Conservation (phyloP, 306 rosid species). For the Quercus wislizeni region DNA sequence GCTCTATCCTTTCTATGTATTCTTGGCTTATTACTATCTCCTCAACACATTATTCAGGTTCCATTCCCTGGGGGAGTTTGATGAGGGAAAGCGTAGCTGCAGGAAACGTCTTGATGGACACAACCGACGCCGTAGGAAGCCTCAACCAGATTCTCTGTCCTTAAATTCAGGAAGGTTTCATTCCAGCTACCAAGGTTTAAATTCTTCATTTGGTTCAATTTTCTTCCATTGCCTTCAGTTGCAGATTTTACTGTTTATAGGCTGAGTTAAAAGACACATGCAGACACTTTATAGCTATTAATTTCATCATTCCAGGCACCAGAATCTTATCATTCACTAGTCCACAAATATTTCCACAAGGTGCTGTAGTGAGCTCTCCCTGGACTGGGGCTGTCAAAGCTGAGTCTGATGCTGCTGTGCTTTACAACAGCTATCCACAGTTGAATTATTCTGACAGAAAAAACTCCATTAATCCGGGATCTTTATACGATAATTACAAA, state of each 20-base stretch:
- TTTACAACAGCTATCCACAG: constrained; percentile 13
- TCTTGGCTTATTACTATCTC: not conserved
- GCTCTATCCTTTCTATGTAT: not conserved
- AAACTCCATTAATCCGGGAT: constrained; percentile 9
- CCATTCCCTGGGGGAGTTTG: constrained; percentile 83
- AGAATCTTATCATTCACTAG: constrained; percentile 31
- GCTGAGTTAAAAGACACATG: not conserved
- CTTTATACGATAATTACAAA: constrained; percentile 12
- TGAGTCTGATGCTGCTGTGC: constrained; percentile 10
- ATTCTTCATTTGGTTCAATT: not conserved
- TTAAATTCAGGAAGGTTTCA: constrained; percentile 51
- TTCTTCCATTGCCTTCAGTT: not conserved
- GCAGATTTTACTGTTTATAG: not conserved
- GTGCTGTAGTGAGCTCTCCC: constrained; percentile 26
- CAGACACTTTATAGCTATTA: too few relatives aligned
- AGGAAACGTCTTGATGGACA: constrained; percentile 87
- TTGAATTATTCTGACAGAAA: constrained; percentile 15
- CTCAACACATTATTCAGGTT: constrained; percentile 42
- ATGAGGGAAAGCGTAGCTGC: constrained; percentile 85
- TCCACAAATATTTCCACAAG: constrained; percentile 22
- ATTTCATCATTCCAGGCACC: constrained; percentile 25
- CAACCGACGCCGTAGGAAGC: constrained; percentile 78
- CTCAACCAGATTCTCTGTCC: constrained; percentile 64
- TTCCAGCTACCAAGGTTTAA: constrained; percentile 56
- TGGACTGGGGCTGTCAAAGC: constrained; percentile 22